phyloP scores from a whole-genome alignment of 2,329 filamentous ascomycete species.

The Talaromyces marneffei region DNA sequence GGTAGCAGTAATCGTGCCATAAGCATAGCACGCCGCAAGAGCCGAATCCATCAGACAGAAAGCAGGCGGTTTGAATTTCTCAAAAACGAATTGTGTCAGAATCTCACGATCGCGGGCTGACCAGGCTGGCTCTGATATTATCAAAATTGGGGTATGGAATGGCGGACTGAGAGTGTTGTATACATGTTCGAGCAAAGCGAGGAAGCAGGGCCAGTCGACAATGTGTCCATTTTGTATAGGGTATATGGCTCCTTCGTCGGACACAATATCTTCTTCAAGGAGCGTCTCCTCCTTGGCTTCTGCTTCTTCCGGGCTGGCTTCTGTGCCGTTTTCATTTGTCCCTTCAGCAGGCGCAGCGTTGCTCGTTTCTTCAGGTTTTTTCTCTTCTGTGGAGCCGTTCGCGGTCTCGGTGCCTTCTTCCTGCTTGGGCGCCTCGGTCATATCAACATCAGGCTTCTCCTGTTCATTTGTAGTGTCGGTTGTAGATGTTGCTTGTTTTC shows the following conservation, averaged over 20 bases:
- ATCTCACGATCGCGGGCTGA: slow-evolving; percentile 79
- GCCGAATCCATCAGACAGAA: slow-evolving; percentile 88
- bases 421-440: slow-evolving; percentile 36
- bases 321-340: not conserved
- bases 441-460: slow-evolving; percentile 38
- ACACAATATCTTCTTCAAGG: slow-evolving; percentile 83
- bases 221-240: slow-evolving; percentile 78
- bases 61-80: slow-evolving; percentile 91
- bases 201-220: slow-evolving; percentile 85
- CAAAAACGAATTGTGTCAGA: slow-evolving; percentile 90
- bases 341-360: not conserved
- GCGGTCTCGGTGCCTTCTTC: slow-evolving; percentile 4
- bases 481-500: slow-evolving; percentile 24
- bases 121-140: slow-evolving; percentile 87
- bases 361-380: not conserved
- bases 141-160: slow-evolving; percentile 88
- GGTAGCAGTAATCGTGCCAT: slow-evolving; percentile 73
- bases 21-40: slow-evolving; percentile 72
- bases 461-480: not conserved
- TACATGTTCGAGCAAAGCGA: slow-evolving; percentile 87
- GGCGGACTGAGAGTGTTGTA: slow-evolving; percentile 83
- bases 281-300: slow-evolving; percentile 46
- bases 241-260: slow-evolving; percentile 83
- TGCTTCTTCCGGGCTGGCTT: slow-evolving; percentile 16
- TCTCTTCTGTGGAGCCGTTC: not conserved